Percentiles rank a stretch among this genome's conserved stretches.
Evolutionary conservation across 306 rosid species (phyloP).

Genomic region (Hippophae rhamnoides): DNA sequence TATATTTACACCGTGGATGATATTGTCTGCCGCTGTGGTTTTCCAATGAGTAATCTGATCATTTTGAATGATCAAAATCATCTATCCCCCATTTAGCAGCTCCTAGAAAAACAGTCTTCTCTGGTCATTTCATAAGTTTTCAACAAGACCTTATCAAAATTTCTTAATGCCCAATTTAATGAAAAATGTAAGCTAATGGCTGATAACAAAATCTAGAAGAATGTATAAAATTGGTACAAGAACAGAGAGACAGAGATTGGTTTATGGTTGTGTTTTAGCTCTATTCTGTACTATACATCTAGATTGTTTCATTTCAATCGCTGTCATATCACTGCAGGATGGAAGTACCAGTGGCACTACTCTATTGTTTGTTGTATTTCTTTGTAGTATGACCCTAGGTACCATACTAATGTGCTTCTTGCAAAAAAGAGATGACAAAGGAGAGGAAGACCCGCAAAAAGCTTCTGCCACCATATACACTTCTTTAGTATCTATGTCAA

Average conservation of each 20-base stretch:
- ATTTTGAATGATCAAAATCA: not conserved
- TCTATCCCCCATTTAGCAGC: slow-evolving; percentile 2
- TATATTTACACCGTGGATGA: not conserved
- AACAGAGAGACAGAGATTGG: not conserved
- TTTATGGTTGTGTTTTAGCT: not conserved
- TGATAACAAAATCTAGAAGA: not conserved
- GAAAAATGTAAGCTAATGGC: not conserved
- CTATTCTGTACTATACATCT: not conserved
- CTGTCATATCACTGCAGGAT: slow-evolving; percentile 40
- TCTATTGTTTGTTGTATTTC: slow-evolving; percentile 65
- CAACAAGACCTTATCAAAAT: too few relatives aligned
- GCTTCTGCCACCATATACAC: slow-evolving; percentile 29
- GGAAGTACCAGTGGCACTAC: slow-evolving; percentile 57
- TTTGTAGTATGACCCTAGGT: slow-evolving; percentile 64
- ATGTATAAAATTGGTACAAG: not conserved
- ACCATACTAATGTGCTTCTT: slow-evolving; percentile 72
- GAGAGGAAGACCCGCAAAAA: slow-evolving; percentile 25
- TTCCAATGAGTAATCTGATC: not conserved
- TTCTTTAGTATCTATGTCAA: slow-evolving; percentile 44
- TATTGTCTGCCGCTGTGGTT: slow-evolving; percentile 15
- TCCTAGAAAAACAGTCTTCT: not conserved
- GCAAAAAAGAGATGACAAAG: slow-evolving; percentile 38
- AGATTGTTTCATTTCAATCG: slow-evolving; percentile 10
- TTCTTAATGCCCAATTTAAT: not conserved
- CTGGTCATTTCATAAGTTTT: not conserved